Evolutionary conservation across 2,329 filamentous ascomycete genomes (phyloP), one percentile per base, ranked within the genome.

Genomic region (Cordyceps cicadae): DNA sequence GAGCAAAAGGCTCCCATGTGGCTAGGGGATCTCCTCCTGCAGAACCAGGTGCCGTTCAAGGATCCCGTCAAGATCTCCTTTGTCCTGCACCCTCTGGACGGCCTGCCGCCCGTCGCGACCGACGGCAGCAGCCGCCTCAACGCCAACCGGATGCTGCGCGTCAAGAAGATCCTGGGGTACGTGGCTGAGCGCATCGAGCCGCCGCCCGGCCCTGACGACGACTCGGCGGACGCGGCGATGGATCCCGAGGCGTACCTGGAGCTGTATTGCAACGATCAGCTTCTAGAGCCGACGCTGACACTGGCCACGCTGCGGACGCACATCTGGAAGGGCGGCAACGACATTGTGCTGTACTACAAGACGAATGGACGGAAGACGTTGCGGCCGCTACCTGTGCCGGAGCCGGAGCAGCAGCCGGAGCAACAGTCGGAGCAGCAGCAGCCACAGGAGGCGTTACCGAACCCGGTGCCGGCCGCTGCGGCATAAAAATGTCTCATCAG

Each of bases 31-130:
- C 83, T 96, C 41, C 78, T 99, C 15, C 77, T 99, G 52, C 71
- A 91, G 79, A 97, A 97, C 71, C 82, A 85, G 70, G 84, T 90
- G 9, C 90, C 92, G 0, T 75, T 81, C 62, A 97, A 97, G 76
- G 94, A 97, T n/a, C 87, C 92, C 1, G 85, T 93, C 66, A 99
- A 99, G 79, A 87, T 97, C n/a, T 92, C 90, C 3, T 99, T 99
- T 69, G 83, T 96, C 17, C 79, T 99, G 26, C 85, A 94, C 66
- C 92, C 94, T 0, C 81, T 89, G 67, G 87, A 90, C 65, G 76
- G 81, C 29, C 77, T 97, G 57, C 91, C 92, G 0, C 82, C 81
- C 59, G 88, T 97, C 54, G 84, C 88, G 26, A 75, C 85, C 4
- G 92, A 96, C 69, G 88, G 87, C 57, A 96, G 93, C 72, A 93